Conservation (phyloP, 768 basidiomycete species). For the Trametes cubensis region DNA sequence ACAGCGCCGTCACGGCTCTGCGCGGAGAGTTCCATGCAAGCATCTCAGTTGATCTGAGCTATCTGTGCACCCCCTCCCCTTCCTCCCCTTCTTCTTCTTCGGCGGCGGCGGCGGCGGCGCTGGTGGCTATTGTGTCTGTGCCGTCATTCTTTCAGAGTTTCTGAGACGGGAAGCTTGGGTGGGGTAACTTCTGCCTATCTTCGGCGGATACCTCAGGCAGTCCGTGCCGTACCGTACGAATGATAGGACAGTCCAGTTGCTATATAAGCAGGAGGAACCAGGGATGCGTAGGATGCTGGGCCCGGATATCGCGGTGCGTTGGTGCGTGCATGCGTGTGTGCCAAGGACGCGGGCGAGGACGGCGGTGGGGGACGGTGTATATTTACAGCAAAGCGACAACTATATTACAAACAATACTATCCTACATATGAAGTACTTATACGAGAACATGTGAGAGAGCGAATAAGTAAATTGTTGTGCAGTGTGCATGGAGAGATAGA, state of each 20-base stretch:
- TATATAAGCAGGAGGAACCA: not conserved
- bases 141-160: not conserved
- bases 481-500: constrained; percentile 16
- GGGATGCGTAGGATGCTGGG: not conserved
- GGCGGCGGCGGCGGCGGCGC: too few species aligned
- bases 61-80: not conserved
- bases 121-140: not conserved
- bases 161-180: not conserved
- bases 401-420: constrained; percentile 28
- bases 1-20: not conserved
- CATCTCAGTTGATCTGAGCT: too few species aligned
- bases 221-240: constrained; percentile 9
- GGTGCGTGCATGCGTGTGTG: not conserved
- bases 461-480: constrained; percentile 21
- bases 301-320: not conserved
- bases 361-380: constrained; percentile 14
- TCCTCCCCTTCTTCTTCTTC: too few species aligned
- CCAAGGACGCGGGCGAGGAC: too few species aligned
- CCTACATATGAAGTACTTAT: constrained; percentile 24
- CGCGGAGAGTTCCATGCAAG: not conserved
- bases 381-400: constrained; percentile 25
- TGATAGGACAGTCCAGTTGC: not conserved
- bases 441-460: constrained; percentile 27
- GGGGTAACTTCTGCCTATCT: constrained; percentile 26
- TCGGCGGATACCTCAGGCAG: constrained; percentile 16